Evolutionary conservation across 345 rosid species (phyloP).

Genomic region (Arabidopsis suecica): DNA sequence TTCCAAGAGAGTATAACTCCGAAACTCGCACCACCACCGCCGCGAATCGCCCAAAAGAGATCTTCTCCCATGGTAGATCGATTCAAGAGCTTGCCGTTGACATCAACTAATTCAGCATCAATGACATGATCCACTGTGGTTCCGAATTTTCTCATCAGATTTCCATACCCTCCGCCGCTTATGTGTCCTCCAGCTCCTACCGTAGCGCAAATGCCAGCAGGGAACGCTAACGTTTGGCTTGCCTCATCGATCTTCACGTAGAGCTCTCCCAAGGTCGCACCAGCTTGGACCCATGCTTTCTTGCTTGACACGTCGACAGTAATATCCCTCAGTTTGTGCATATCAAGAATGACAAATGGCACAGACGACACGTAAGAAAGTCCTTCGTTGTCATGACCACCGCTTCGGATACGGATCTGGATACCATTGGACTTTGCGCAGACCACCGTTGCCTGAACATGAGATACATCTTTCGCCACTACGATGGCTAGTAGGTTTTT

Average conservation of each 20-base stretch:
- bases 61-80: conserved; percentile 57
- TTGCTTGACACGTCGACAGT: conserved; percentile 26
- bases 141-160: conserved; percentile 54
- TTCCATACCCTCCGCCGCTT: conserved; percentile 59
- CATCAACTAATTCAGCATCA: conserved; percentile 59
- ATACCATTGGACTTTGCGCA: conserved; percentile 51
- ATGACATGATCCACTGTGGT: conserved; percentile 50
- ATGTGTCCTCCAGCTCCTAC: conserved; percentile 61
- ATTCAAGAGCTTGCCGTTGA: conserved; percentile 43
- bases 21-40: conserved; percentile 59
- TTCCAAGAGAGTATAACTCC: conserved; percentile 50
- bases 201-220: conserved; percentile 55
- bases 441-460: conserved; percentile 54
- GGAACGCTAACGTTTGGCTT: conserved; percentile 50
- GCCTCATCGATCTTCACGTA: conserved; percentile 46
- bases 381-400: conserved; percentile 64
- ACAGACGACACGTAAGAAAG: conserved; percentile 50
- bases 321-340: conserved; percentile 49
- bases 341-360: conserved; percentile 58
- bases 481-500: conserved; percentile 41
- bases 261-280: conserved; percentile 57
- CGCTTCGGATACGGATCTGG: conserved; percentile 56
- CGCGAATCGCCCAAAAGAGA: conserved; percentile 59
- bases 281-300: conserved; percentile 54
- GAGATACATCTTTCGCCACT: conserved; percentile 39